Base-by-base conservation (phyloP, 2,329 filamentous ascomycete genomes). In the Penicillium glabrum region DNA sequence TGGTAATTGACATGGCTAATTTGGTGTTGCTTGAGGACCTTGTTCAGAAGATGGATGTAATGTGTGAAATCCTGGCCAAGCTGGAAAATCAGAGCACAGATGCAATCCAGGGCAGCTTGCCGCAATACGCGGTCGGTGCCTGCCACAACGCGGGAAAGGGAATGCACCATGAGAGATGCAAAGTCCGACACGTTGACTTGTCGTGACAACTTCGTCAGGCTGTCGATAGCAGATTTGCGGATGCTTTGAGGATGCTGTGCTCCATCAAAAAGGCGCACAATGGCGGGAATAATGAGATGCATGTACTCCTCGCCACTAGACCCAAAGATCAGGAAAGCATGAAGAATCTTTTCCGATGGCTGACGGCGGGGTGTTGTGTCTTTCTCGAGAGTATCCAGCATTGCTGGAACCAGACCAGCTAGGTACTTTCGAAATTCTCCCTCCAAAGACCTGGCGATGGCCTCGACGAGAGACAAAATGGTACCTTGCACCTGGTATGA, bases 361-460 rank as follows among this genome's bases (percentile, higher is more conserved):
- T 86, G 83, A n/a, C 91, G 84, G 68, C 91, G 89, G 1, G 83
- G 79, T 1, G 89, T 89, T 9, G 80, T 82, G 70, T 99, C 95
- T 61, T 92, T 90, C 63, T 99, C 93, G 19, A 99, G 83, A 3
- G 96, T 90, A 24, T 91, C 90, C 2, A 99, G 86, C 93, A 99
- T 97, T 51, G 96, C 81, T 0, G 95, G 96, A 3, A 99, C 82
- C 16, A 99, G 80, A 13, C 89, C 86, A 5, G 95, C 95, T 11
- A 99, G 80, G 68, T 97, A 97, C 44, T 96, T 89, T 74, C 98
- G 96, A 81, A 99, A 99, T 72, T 99, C 95, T 61, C 95, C 95
- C 69, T 99, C 95, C 1, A 99, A 79, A 0, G 95, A 96, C 58
- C 90, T 87, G 4, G 95, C 91, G 56, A 99, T 96, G 0, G 93